Percentiles rank a stretch among this genome's conserved stretches.
Evolutionary conservation across 352 stramenopile genomes (phyloP).

Genomic region (Globisporangium paddicum): DNA sequence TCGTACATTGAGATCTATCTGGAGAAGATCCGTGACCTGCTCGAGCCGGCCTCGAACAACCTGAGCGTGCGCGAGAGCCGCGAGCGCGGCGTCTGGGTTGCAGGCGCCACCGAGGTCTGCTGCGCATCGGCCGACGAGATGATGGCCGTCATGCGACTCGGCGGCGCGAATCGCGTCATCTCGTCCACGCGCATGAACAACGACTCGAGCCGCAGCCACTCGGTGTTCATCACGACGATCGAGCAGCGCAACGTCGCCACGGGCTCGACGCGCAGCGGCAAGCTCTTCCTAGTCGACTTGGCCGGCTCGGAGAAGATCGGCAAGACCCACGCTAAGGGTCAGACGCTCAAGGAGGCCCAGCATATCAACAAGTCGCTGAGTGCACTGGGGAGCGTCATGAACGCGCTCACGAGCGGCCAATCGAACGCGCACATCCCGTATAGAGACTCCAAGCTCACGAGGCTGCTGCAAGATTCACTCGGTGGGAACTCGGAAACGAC

Average conservation of each 20-base stretch:
- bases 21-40: conserved; percentile 96
- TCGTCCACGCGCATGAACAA: conserved; percentile 90
- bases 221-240: conserved; percentile 96
- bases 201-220: conserved; percentile 90
- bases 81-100: conserved; percentile 61
- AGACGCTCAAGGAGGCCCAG: conserved; percentile 86
- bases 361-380: conserved; percentile 91
- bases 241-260: conserved; percentile 79
- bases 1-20: conserved; percentile 99
- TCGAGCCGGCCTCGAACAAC: conserved; percentile 62
- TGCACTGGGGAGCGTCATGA: conserved; percentile 88
- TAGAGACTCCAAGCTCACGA: conserved; percentile 86
- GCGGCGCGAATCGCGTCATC: conserved; percentile 90
- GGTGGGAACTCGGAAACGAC: conserved; percentile 74
- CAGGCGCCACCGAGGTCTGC: conserved; percentile 53
- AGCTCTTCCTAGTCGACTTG: conserved; percentile 90
- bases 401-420: conserved; percentile 79
- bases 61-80: conserved; percentile 57
- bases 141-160: conserved; percentile 85
- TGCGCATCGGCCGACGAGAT: conserved; percentile 59
- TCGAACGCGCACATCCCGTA: conserved; percentile 91
- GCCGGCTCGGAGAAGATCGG: conserved; percentile 74
- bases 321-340: conserved; percentile 86
- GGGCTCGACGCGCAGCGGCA: conserved; percentile 73
- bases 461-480: conserved; percentile 83